phyloP scores from a whole-genome alignment of 2,329 filamentous ascomycete genomes.

The Chalara sp. region DNA sequence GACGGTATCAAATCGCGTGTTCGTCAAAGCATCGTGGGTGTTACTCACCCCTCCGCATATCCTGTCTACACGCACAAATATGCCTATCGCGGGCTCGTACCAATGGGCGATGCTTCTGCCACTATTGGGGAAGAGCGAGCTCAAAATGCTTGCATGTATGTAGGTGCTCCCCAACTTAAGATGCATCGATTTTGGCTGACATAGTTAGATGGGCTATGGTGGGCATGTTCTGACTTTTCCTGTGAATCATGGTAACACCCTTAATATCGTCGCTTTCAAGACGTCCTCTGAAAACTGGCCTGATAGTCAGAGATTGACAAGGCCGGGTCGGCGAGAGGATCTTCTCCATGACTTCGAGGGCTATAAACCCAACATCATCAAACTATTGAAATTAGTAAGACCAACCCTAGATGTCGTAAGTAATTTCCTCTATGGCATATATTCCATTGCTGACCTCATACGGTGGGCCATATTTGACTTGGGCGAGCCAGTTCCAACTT shows the following conservation, averaged over 20 bases:
- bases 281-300: constrained; percentile 22
- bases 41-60: constrained; percentile 16
- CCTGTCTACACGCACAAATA: constrained; percentile 48
- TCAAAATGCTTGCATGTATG: constrained; percentile 37
- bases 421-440: no score
- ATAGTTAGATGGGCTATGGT: constrained; percentile 33
- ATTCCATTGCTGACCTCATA: no score
- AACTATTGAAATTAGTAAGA: neutral
- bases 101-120: constrained; percentile 45
- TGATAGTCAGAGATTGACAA: constrained; percentile 29
- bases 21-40: constrained; percentile 44
- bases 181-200: no score
- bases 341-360: constrained; percentile 28
- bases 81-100: constrained; percentile 55
- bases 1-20: constrained; percentile 57
- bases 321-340: constrained; percentile 26
- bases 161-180: no score
- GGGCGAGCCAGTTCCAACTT: constrained; percentile 32
- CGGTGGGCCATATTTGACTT: constrained; percentile 37
- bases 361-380: constrained; percentile 23
- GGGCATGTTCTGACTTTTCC: constrained; percentile 57
- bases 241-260: constrained; percentile 40
- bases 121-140: constrained; percentile 43
- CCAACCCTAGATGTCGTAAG: no score
- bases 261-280: constrained; percentile 39